Evolutionary conservation across 352 stramenopile genomes (phyloP).

Genomic region (Phytophthora sojae): DNA sequence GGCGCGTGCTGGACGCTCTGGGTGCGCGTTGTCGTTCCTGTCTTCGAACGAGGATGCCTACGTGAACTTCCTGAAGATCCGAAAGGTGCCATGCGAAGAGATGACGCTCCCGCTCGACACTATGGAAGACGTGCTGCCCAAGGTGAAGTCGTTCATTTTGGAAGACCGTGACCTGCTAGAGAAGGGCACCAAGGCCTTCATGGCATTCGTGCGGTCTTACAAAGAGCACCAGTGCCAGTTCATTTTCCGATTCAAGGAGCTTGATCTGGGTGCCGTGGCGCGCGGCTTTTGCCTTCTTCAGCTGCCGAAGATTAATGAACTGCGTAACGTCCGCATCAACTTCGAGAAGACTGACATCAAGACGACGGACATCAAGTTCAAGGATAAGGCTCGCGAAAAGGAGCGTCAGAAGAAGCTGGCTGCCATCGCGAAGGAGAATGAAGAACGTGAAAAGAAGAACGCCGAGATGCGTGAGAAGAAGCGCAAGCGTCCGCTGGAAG

Average conservation of each 20-base stretch:
- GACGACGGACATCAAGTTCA: constrained; percentile 94
- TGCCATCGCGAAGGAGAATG: constrained; percentile 76
- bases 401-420: constrained; percentile 96
- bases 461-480: constrained; percentile 60
- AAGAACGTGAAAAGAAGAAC: constrained; percentile 67
- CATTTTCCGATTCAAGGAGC: constrained; percentile 98
- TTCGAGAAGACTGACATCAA: constrained; percentile 91
- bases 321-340: constrained; percentile 80
- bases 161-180: constrained; percentile 97
- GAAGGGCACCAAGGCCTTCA: constrained; percentile 99
- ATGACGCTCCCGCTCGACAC: constrained; percentile 70
- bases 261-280: constrained; percentile 95
- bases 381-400: constrained; percentile 97
- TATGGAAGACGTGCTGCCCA: constrained; percentile 87
- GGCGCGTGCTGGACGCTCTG: constrained; percentile 94
- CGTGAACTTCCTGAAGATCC: constrained; percentile 96
- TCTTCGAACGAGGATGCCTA: constrained; percentile 97
- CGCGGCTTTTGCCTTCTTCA: constrained; percentile 85
- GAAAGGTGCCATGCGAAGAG: constrained; percentile 92
- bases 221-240: constrained; percentile 99
- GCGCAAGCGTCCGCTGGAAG: constrained; percentile 63
- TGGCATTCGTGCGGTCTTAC: constrained; percentile 98
- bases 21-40: constrained; percentile 96
- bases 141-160: constrained; percentile 91
- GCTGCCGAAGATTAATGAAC: constrained; percentile 89